These are phyloP conservation scores for Phyllosticta capitalensis DNA, from an alignment of 2,329 filamentous ascomycete genomes.

Conservation along the genomic window DNA sequence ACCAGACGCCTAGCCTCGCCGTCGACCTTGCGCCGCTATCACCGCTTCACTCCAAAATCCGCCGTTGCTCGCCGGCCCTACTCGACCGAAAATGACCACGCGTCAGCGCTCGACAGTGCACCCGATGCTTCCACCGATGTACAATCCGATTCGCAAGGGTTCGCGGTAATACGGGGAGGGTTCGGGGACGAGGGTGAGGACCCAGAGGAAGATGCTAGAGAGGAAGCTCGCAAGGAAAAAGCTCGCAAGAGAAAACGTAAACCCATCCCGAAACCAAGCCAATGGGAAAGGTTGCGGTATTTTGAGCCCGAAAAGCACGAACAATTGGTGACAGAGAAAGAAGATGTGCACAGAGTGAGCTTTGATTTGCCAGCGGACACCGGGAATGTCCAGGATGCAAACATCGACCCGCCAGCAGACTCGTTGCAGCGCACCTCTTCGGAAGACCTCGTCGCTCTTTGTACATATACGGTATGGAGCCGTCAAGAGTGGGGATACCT, in stretches of 20 bases:
- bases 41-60: not conserved
- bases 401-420: not conserved
- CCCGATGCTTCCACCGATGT: not conserved
- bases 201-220: not conserved
- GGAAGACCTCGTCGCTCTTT: not conserved
- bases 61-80: not conserved
- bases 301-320: not conserved
- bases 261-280: not conserved
- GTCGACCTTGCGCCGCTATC: not conserved
- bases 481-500: not conserved
- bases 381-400: not conserved
- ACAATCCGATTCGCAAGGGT: not conserved
- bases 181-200: not conserved
- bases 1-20: not conserved
- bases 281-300: not conserved
- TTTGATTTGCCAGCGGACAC: not conserved
- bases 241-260: not conserved
- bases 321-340: not conserved
- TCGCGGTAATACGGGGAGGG: not conserved
- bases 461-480: not conserved
- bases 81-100: not conserved
- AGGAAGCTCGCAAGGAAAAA: not conserved
- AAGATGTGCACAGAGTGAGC: not conserved
- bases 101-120: not conserved
- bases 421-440: not conserved